Base-by-base conservation (phyloP, 2,329 filamentous ascomycete species). In the Apiospora rasikravindrae region DNA sequence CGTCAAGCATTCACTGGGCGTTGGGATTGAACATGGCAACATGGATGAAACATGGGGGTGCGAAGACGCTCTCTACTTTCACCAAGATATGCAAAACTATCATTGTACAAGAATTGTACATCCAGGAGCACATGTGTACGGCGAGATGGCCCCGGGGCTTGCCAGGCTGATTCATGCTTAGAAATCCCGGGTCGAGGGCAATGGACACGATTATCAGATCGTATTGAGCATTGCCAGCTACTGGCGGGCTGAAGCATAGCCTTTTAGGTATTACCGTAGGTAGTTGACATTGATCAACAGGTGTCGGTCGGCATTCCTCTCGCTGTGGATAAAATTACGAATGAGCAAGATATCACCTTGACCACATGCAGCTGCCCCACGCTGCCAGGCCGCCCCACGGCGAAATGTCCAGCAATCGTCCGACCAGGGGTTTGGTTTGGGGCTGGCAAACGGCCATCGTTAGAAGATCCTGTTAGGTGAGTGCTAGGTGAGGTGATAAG, bases 401-500 rank as follows among this genome's bases (percentile, higher is more conserved):
- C 57, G 57, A 64, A 64, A 64, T 64, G 33, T 40, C 57, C 22
- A 64, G 57, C 33, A 64, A 64, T 64, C 57, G 13, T 51, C 57
- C 57, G 33, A 64, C 33, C 57, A 64, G 29, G 53, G 53, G 29
- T 29, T 57, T n/a, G n/a, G n/a, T n/a, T n/a, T 37, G 19, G 33
- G 33, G 19, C 53, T 37, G 29, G 53, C 29, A 22, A 8, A n/a
- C 29, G 26, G 7, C 53, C 53, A 61, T 10, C 22, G 29, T 37
- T 40, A n/a, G 57, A 22, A 33, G 57, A 13, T 40, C 19, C 19
- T 11, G 33, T 37, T 37, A 37, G 33, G 33, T 37, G 33, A 37
- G 33, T 5, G 19, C 57, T 11, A 64, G 19, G 10, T 13, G 22
- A 40, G 16, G 22, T 49, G 44, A 47, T 47, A 47, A 64, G 29